Evolutionary conservation across 805 yeast species (phyloP).

Genomic region (Cyberlindnera saturnus): DNA sequence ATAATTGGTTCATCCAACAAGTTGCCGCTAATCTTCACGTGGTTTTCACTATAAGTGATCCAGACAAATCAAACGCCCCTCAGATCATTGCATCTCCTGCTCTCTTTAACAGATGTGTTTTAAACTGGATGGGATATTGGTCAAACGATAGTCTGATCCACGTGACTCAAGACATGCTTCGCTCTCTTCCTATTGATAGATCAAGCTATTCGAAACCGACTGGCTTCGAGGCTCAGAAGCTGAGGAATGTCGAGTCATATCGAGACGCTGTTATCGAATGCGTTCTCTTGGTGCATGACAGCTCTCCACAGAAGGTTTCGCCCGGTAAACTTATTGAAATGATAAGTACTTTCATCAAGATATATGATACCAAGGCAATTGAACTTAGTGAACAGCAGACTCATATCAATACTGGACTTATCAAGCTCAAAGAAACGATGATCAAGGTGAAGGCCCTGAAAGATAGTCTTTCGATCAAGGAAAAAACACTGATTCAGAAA

Average conservation of each 20-base stretch:
- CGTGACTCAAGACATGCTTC: constrained; percentile 40
- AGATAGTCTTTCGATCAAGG: constrained; percentile 46
- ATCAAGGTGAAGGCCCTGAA: constrained; percentile 61
- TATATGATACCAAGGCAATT: constrained; percentile 37
- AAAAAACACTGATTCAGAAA: constrained; percentile 42
- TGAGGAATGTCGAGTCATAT: constrained; percentile 18
- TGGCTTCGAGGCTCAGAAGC: constrained; percentile 8
- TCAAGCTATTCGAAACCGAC: constrained; percentile 35
- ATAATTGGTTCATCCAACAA: constrained; percentile 66
- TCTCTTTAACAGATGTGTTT: constrained; percentile 79
- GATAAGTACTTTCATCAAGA: constrained; percentile 35
- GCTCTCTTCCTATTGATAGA: constrained; percentile 46
- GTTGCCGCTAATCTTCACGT: constrained; percentile 74
- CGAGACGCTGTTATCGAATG: constrained; percentile 43
- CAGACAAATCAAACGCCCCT: constrained; percentile 29
- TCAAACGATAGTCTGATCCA: constrained; percentile 39
- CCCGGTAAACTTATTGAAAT: constrained; percentile 57
- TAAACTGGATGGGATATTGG: constrained; percentile 91
- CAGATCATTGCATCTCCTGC: constrained; percentile 77
- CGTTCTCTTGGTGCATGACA: constrained; percentile 41
- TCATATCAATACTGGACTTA: constrained; percentile 68
- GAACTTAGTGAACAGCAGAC: constrained; percentile 61
- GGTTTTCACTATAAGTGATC: constrained; percentile 66
- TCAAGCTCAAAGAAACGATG: constrained; percentile 71
- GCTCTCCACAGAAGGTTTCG: constrained; percentile 17